Conservation (phyloP, 2,329 filamentous ascomycete genomes). For the Chaetomium globosum region DNA sequence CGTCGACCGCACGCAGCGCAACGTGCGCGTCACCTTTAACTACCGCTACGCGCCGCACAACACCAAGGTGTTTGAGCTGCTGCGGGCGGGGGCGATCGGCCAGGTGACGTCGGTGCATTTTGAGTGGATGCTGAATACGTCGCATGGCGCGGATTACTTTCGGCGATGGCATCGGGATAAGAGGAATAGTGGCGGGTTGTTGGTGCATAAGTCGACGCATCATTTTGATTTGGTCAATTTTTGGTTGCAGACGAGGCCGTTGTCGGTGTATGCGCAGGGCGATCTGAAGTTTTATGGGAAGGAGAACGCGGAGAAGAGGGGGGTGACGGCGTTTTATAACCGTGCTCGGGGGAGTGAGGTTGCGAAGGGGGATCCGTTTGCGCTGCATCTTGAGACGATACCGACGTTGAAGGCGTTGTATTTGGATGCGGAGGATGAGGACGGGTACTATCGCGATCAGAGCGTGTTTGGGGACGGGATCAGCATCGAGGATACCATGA, state of each 20-base stretch:
- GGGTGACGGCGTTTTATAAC: slow-evolving; percentile 54
- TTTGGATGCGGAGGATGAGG: slow-evolving; percentile 64
- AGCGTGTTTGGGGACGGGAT: slow-evolving; percentile 66
- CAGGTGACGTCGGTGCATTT: slow-evolving; percentile 61
- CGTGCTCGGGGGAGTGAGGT: slow-evolving; percentile 54
- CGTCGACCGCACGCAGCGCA: slow-evolving; percentile 52
- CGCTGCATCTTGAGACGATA: slow-evolving; percentile 57
- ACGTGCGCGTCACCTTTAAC: slow-evolving; percentile 64
- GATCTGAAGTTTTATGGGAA: slow-evolving; percentile 63
- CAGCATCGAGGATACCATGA: slow-evolving; percentile 67
- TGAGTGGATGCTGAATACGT: slow-evolving; percentile 65
- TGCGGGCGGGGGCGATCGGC: slow-evolving; percentile 59
- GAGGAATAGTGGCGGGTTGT: slow-evolving; percentile 60
- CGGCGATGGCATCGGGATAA: slow-evolving; percentile 66
- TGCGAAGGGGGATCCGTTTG: slow-evolving; percentile 60
- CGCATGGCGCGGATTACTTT: slow-evolving; percentile 65
- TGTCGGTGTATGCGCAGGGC: slow-evolving; percentile 61
- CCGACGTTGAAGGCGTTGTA: slow-evolving; percentile 61
- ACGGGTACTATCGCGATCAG: slow-evolving; percentile 63
- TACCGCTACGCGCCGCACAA: slow-evolving; percentile 68
- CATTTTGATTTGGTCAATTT: slow-evolving; percentile 67
- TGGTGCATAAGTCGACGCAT: slow-evolving; percentile 66
- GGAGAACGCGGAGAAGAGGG: slow-evolving; percentile 61
- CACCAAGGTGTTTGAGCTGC: slow-evolving; percentile 59
- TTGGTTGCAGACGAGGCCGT: slow-evolving; percentile 59